Percentiles rank a stretch among this genome's conserved stretches.
Conservation (phyloP, 2,329 filamentous ascomycete species). For the Cadophora sp. region DNA sequence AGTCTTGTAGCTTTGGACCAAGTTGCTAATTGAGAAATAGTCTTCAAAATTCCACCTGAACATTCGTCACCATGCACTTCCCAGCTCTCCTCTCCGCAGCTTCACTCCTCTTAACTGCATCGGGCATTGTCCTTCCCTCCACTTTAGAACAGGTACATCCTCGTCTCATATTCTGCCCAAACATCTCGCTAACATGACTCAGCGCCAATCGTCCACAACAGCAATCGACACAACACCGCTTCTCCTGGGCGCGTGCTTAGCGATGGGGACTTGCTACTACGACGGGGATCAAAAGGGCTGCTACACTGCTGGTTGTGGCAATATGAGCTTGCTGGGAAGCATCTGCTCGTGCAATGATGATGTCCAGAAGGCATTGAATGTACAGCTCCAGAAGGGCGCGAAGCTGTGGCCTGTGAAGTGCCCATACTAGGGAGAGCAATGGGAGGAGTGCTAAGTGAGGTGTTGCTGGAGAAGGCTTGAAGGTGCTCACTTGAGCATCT, state of each 20-base stretch:
- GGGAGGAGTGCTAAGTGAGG: neutral
- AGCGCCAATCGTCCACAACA: slow-evolving; percentile 21
- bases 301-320: slow-evolving; percentile 23
- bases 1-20: too few relatives aligned
- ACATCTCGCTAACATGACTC: neutral
- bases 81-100: slow-evolving; percentile 18
- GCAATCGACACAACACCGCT: slow-evolving; percentile 25
- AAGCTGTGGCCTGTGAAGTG: slow-evolving; percentile 29
- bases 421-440: slow-evolving; percentile 14
- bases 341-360: slow-evolving; percentile 29
- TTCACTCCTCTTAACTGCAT: slow-evolving; percentile 7
- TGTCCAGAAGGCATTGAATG: slow-evolving; percentile 28
- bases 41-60: neutral
- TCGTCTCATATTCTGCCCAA: neutral
- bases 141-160: neutral
- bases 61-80: slow-evolving; percentile 20
- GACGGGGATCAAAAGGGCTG: slow-evolving; percentile 20
- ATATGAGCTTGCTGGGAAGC: slow-evolving; percentile 11
- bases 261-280: slow-evolving; percentile 26
- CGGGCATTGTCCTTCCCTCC: slow-evolving; percentile 5
- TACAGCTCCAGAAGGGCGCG: slow-evolving; percentile 26
- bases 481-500: neutral
- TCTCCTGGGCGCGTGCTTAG: slow-evolving; percentile 26
- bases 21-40: neutral
- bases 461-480: neutral